Conservation (phyloP, 2,329 filamentous ascomycete genomes). For the Harringtonia lauricola region DNA sequence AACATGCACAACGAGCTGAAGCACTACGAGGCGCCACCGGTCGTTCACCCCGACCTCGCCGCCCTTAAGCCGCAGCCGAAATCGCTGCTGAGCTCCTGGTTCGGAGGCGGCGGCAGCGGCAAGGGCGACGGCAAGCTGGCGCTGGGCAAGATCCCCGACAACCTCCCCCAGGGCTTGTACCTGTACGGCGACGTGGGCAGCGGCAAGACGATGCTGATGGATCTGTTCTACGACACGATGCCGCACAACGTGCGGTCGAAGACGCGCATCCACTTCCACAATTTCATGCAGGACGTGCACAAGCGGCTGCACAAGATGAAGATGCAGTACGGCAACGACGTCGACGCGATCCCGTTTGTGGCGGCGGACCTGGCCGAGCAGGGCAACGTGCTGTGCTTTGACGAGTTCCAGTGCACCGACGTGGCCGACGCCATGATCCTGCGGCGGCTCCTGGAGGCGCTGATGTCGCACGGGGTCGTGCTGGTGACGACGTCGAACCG, state of each 20-base stretch:
- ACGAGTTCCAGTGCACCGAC: conserved; percentile 98
- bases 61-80: conserved; percentile 40
- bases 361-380: conserved; percentile 87
- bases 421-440: conserved; percentile 98
- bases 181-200: conserved; percentile 94
- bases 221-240: conserved; percentile 90
- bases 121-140: conserved; percentile 16
- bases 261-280: conserved; percentile 94
- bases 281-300: conserved; percentile 98
- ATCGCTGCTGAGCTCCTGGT: conserved; percentile 50
- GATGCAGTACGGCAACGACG: conserved; percentile 75
- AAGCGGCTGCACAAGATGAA: conserved; percentile 83
- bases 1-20: conserved; percentile 76
- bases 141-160: conserved; percentile 49
- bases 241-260: conserved; percentile 70
- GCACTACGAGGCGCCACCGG: conserved; percentile 60
- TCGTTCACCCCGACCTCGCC: conserved; percentile 68
- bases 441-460: conserved; percentile 70
- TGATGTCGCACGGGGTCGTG: conserved; percentile 96
- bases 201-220: conserved; percentile 99
- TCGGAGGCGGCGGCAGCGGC: conserved; percentile 26
- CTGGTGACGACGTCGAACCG: conserved; percentile 93
- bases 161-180: conserved; percentile 80
- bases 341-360: conserved; percentile 84
- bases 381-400: conserved; percentile 85